A percentile compares a stretch with the other conserved stretches of the same genome.
These are phyloP conservation scores for Phyllosticta citribraziliensis DNA, from an alignment of 2,329 filamentous ascomycete genomes.

Conservation along the genomic window DNA sequence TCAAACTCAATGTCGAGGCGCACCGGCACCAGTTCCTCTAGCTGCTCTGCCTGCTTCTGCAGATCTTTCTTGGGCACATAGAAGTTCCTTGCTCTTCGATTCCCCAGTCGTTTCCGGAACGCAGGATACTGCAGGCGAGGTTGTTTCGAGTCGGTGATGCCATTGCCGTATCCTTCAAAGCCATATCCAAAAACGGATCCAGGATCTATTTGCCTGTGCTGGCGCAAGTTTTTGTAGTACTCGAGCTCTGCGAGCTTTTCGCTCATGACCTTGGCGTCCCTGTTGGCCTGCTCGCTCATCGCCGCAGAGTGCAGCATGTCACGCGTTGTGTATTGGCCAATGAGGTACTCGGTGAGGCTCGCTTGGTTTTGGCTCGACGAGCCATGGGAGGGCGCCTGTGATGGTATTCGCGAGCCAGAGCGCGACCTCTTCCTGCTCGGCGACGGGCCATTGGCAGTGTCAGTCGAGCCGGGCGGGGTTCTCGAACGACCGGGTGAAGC, in stretches of 20 bases:
- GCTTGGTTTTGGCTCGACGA: slow-evolving; percentile 29
- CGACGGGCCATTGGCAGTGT: slow-evolving; percentile 36
- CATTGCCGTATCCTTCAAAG: slow-evolving; percentile 84
- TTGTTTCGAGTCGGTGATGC: slow-evolving; percentile 60
- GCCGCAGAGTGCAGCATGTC: slow-evolving; percentile 51
- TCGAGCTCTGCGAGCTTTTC: slow-evolving; percentile 58
- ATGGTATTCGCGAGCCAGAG: slow-evolving; percentile 45
- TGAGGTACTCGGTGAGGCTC: slow-evolving; percentile 36
- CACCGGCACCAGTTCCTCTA: slow-evolving; percentile 85
- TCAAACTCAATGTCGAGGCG: slow-evolving; percentile 91
- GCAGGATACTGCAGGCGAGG: slow-evolving; percentile 69
- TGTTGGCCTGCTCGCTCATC: slow-evolving; percentile 38
- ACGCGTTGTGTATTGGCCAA: slow-evolving; percentile 56
- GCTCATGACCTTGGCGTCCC: slow-evolving; percentile 39
- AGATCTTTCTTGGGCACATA: slow-evolving; percentile 72
- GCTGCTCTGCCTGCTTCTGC: slow-evolving; percentile 73
- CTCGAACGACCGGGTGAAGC: slow-evolving; percentile 18
- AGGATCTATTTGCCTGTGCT: slow-evolving; percentile 47
- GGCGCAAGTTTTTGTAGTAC: slow-evolving; percentile 59
- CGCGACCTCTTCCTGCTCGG: slow-evolving; percentile 49
- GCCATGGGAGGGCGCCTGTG: slow-evolving; percentile 28
- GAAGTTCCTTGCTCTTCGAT: slow-evolving; percentile 61
- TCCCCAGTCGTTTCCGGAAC: slow-evolving; percentile 66
- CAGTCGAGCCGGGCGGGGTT: slow-evolving; percentile 25
- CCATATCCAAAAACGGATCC: slow-evolving; percentile 57